A percentile compares a stretch with the other conserved stretches of the same genome.
phyloP scores from a whole-genome alignment of 345 rosid genomes.

The Noccaea caerulescens region DNA sequence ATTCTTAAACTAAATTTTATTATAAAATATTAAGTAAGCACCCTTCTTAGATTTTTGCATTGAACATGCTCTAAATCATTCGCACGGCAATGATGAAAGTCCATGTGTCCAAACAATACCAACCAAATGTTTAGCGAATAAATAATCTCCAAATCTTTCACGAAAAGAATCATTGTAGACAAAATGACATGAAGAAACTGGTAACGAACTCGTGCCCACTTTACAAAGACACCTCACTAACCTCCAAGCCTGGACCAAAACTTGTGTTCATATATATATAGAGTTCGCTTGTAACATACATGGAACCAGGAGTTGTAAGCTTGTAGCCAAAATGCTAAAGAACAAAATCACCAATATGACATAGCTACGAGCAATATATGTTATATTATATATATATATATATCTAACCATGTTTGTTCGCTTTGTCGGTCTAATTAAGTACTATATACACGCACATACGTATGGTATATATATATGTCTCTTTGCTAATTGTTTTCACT shows the following conservation, averaged over 20 bases:
- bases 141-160: constrained; percentile 30
- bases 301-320: constrained; percentile 31
- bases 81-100: constrained; percentile 5
- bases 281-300: constrained; percentile 31
- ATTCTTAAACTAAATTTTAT: no score
- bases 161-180: constrained; percentile 40
- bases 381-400: constrained; percentile 14
- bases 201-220: constrained; percentile 41
- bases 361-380: constrained; percentile 22
- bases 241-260: constrained; percentile 35
- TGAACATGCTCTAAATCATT: neutral
- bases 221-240: constrained; percentile 40
- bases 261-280: constrained; percentile 30
- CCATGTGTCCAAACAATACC: constrained; percentile 29
- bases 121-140: constrained; percentile 22
- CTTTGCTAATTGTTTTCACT: constrained; percentile 3
- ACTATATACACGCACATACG: neutral
- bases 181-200: constrained; percentile 44
- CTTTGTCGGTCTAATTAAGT: constrained; percentile 35
- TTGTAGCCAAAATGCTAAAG: constrained; percentile 34
- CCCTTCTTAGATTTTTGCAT: no score
- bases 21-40: no score
- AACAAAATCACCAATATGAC: constrained; percentile 34
- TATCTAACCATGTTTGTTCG: constrained; percentile 20
- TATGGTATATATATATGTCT: neutral